phyloP scores from a whole-genome alignment of 1,139 yeast genomes.

The Pichia sp. region DNA sequence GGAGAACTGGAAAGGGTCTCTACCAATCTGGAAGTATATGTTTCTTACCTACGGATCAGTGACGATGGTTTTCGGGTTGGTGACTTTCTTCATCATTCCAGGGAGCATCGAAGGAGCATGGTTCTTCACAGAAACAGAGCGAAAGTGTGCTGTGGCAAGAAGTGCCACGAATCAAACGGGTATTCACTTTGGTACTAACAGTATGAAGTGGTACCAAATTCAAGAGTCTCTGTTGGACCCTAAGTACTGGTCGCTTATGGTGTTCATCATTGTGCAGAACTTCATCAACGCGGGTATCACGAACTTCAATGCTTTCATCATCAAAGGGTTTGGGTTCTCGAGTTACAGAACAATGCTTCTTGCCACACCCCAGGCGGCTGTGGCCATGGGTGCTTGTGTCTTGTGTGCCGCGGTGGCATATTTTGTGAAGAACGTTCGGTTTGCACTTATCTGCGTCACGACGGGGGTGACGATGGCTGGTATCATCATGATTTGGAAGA shows the following conservation, averaged over 20 bases:
- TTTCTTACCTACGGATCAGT: neutral
- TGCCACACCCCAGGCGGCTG: constrained; percentile 21
- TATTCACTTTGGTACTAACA: constrained; percentile 18
- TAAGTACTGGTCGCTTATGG: constrained; percentile 35
- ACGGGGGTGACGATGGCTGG: constrained; percentile 21
- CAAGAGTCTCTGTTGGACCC: constrained; percentile 37
- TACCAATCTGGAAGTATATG: neutral
- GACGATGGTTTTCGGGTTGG: constrained; percentile 27
- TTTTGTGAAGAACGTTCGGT: constrained; percentile 10
- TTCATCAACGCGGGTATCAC: constrained; percentile 39
- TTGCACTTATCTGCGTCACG: constrained; percentile 4
- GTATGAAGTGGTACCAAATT: constrained; percentile 30
- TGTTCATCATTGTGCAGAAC: constrained; percentile 33
- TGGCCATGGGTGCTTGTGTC: constrained; percentile 13
- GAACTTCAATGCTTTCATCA: constrained; percentile 23
- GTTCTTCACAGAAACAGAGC: constrained; percentile 48
- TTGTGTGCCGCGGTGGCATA: constrained; percentile 8
- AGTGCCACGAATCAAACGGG: constrained; percentile 29
- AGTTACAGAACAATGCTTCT: constrained; percentile 20
- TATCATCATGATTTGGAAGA: constrained; percentile 10
- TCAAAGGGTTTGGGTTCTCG: constrained; percentile 23
- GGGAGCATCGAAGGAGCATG: constrained; percentile 34
- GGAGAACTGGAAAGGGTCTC: neutral
- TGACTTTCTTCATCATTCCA: constrained; percentile 36
- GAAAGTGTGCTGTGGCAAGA: constrained; percentile 25